Percentiles rank a stretch among this genome's conserved stretches.
These are phyloP conservation scores for Antitrichia curtipendula DNA, from an alignment of 225 moss, liverwort and hornwort species.

Conservation along the genomic window DNA sequence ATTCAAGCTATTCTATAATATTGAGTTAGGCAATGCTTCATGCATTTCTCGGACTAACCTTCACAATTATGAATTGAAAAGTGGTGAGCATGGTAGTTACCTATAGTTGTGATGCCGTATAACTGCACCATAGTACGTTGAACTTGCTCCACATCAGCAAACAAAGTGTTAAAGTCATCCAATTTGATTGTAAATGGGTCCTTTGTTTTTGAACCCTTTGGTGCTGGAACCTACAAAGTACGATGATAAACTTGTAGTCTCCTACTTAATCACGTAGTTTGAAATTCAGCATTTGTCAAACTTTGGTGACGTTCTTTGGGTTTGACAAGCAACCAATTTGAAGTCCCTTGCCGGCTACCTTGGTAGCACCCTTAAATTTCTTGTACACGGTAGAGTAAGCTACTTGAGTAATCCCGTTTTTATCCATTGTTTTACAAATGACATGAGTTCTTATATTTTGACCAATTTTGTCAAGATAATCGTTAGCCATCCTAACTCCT, in stretches of 20 bases:
- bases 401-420: background rate
- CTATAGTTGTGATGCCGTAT: background rate
- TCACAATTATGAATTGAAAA: too few species aligned
- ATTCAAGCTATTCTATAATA: too few species aligned
- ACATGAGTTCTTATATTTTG: background rate
- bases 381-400: too few species aligned
- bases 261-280: background rate
- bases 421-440: background rate
- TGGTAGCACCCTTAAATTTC: too few species aligned
- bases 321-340: background rate
- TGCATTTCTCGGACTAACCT: too few species aligned
- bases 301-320: background rate
- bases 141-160: background rate
- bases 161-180: background rate
- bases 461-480: too few species aligned
- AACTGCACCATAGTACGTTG: background rate
- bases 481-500: too few species aligned
- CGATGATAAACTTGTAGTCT: background rate
- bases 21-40: too few species aligned
- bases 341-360: background rate
- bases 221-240: background rate
- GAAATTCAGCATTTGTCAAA: background rate
- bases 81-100: background rate
- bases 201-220: background rate
- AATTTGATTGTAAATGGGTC: background rate